Evolutionary conservation across 2,329 filamentous ascomycete species (phyloP).

Genomic region (Pseudogymnoascus sp.): DNA sequence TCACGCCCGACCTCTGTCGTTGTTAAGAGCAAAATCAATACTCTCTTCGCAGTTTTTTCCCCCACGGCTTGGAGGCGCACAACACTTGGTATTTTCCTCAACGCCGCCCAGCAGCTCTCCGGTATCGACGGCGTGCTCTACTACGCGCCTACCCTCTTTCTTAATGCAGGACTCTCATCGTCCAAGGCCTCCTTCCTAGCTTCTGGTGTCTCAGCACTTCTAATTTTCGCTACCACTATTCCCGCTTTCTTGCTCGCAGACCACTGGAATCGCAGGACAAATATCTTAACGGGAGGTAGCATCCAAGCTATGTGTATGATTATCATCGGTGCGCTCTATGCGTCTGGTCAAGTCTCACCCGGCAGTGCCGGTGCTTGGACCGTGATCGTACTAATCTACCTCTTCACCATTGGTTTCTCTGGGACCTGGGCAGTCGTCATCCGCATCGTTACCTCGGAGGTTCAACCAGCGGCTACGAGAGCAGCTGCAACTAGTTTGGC

Average conservation of each 20-base stretch:
- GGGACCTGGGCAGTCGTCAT: conserved; percentile 47
- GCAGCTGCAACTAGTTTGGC: conserved; percentile 47
- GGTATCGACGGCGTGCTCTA: conserved; percentile 58
- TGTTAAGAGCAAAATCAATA: conserved; percentile 15
- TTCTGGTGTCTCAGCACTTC: conserved; percentile 51
- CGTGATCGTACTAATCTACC: conserved; percentile 43
- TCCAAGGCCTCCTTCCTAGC: conserved; percentile 50
- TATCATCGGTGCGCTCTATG: conserved; percentile 47
- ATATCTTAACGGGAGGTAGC: conserved; percentile 46
- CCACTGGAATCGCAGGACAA: conserved; percentile 48
- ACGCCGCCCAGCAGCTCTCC: conserved; percentile 52
- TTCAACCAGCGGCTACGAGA: conserved; percentile 47
- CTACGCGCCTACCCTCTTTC: conserved; percentile 54
- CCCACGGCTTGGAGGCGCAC: conserved; percentile 41
- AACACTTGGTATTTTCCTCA: conserved; percentile 46
- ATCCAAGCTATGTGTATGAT: conserved; percentile 44
- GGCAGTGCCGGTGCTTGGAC: conserved; percentile 38
- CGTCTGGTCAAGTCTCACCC: conserved; percentile 36
- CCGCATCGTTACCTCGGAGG: conserved; percentile 51
- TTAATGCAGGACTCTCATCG: conserved; percentile 49
- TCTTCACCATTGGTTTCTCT: conserved; percentile 41
- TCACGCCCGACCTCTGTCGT: not conserved
- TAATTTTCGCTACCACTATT: conserved; percentile 51
- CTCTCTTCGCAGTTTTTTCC: conserved; percentile 27
- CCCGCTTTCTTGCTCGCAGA: conserved; percentile 50